Evolutionary conservation across 495 filamentous ascomycete genomes (phyloP), one percentile per base, ranked within the genome.

Genomic region (Cairneyella variabilis): DNA sequence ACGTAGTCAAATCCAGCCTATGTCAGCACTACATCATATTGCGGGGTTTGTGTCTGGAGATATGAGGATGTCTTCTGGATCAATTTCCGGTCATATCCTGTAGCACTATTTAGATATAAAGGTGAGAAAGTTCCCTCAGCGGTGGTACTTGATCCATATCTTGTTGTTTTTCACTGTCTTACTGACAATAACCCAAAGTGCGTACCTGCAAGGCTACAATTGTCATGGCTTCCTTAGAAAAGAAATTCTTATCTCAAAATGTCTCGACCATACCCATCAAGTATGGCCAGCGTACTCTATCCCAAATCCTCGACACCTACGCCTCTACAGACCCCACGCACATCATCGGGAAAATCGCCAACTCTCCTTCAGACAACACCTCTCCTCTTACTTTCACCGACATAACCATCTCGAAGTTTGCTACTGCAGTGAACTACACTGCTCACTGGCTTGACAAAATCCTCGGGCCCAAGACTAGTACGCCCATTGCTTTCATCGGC

Each of bases 371-470:
- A 4, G 21, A 22, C 2, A 27, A 36, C 16, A 41, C 26, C 12
- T 25, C 22, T 2, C 14, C n/a, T 7, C 17, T 45, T 10, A 21
- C 32, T 4, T 56, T 49, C 36, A 36, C 37, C 22, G 16, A 63
- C 2, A 56, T 86, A 36, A 76, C 70, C 12, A 76, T 75, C 54
- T 59, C 59, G n/a, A 60, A 74, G 10, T 67, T 80, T 12, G 71
- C 75, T 27, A 70, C 71, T 47, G 78, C 76, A 17, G 62, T 83
- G 38, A 78, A 84, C 58, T 67, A 62, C 11, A 62, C 71, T 12
- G 75, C 80, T 8, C 74, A 71, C 51, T 76, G 73, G 69, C 64
- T 83, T 28, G 54, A 73, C 27, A 27, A 61, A 9, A 61, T 74
- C 12, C 76, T 80, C 17, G 37, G 21, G 3, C 64, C 65, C 0